Conservation (phyloP, 257 asterid genomes). For the Vinca minor region DNA sequence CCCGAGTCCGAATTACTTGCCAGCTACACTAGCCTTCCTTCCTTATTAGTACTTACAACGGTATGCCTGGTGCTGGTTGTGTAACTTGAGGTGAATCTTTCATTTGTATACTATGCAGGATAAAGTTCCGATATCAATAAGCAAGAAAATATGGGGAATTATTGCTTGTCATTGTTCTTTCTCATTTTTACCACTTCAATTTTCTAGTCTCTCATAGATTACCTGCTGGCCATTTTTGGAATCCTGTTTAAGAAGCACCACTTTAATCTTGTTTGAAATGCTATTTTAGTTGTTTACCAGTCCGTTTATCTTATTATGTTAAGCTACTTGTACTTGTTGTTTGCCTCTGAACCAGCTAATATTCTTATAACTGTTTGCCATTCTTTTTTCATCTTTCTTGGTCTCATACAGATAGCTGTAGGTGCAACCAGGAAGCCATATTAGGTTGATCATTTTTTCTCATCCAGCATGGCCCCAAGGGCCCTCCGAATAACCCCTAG, state of each 20-base stretch:
- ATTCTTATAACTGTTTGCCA: neutral
- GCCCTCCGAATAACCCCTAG: constrained; percentile 34
- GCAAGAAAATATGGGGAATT: neutral
- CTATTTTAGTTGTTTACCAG: neutral
- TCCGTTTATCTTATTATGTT: neutral
- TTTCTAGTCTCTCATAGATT: neutral
- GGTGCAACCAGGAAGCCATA: constrained; percentile 24
- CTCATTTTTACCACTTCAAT: neutral
- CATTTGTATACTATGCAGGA: constrained; percentile 3
- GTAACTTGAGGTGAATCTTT: neutral
- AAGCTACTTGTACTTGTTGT: neutral
- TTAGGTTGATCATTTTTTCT: constrained; percentile 20
- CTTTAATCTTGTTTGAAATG: neutral
- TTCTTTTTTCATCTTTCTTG: neutral
- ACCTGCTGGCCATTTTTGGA: neutral
- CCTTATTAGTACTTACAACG: neutral
- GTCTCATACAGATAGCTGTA: constrained; percentile 30
- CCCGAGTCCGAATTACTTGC: too few relatives aligned
- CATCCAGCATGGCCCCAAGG: constrained; percentile 49
- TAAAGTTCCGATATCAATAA: neutral
- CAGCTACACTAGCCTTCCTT: too few relatives aligned
- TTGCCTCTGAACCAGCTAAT: neutral
- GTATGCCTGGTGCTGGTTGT: neutral
- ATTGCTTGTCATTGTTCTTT: neutral
- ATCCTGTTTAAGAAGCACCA: neutral